Evolutionary conservation across 257 asterid species (phyloP).

Genomic region (Coffea eugenioides): DNA sequence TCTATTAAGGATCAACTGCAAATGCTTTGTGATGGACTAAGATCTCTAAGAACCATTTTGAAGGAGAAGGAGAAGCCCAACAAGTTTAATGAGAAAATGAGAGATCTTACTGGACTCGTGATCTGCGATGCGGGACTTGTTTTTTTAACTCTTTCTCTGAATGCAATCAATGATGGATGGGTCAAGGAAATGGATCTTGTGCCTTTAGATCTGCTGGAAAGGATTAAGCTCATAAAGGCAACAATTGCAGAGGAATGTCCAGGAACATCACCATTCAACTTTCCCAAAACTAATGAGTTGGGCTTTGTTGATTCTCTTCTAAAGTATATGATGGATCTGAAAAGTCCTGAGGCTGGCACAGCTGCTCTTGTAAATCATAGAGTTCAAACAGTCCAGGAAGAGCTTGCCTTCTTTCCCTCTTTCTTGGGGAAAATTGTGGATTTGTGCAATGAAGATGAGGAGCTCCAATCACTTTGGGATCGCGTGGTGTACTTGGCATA

Average conservation of each 20-base stretch:
- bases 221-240: not conserved
- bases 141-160: not conserved
- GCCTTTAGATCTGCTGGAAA: not conserved
- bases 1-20: not conserved
- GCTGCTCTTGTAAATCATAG: not conserved
- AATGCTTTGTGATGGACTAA: not conserved
- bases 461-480: no score
- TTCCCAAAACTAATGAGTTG: not conserved
- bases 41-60: not conserved
- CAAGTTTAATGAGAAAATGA: not conserved
- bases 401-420: not conserved
- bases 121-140: not conserved
- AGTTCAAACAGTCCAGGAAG: not conserved
- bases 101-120: not conserved
- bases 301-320: not conserved
- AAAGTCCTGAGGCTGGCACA: not conserved
- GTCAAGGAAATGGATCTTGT: not conserved
- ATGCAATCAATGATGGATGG: no score
- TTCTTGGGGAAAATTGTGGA: no score
- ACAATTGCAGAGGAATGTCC: not conserved
- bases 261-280: no score
- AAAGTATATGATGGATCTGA: not conserved
- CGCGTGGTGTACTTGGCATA: no score
- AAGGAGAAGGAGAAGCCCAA: not conserved
- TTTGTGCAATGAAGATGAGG: no score